Evolutionary conservation across 2,329 filamentous ascomycete species (phyloP).

Genomic region (Hortaea werneckii): DNA sequence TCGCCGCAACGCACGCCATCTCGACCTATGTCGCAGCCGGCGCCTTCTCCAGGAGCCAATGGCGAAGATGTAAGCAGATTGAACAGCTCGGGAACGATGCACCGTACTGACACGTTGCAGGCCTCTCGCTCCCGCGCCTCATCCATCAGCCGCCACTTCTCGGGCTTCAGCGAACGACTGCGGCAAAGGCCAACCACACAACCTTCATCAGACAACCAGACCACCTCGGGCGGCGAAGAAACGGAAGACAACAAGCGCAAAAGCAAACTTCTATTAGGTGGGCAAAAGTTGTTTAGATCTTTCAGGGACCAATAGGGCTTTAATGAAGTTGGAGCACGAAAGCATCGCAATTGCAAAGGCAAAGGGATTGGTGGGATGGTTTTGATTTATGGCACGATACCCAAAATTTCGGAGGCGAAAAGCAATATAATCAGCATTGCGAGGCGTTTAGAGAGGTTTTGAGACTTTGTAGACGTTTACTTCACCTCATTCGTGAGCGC

Average conservation of each 20-base stretch:
- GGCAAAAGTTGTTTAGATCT: constrained; percentile 32
- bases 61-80: background rate
- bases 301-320: constrained; percentile 19
- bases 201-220: background rate
- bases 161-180: constrained; percentile 22
- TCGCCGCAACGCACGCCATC: background rate
- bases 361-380: background rate
- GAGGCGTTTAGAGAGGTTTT: too few species aligned
- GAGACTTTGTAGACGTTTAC: too few species aligned
- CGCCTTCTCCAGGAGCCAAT: background rate
- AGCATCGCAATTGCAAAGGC: background rate
- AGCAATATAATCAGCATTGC: too few species aligned
- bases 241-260: constrained; percentile 29
- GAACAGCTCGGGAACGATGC: background rate
- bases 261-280: constrained; percentile 31
- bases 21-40: background rate
- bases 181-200: constrained; percentile 8
- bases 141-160: constrained; percentile 19
- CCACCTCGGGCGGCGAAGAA: constrained; percentile 10
- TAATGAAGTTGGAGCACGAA: background rate
- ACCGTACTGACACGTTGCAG: background rate
- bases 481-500: too few species aligned
- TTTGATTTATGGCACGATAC: background rate
- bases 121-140: constrained; percentile 12
- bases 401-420: background rate